phyloP scores from a whole-genome alignment of 768 basidiomycete genomes.

The Trametes gibbosa region DNA sequence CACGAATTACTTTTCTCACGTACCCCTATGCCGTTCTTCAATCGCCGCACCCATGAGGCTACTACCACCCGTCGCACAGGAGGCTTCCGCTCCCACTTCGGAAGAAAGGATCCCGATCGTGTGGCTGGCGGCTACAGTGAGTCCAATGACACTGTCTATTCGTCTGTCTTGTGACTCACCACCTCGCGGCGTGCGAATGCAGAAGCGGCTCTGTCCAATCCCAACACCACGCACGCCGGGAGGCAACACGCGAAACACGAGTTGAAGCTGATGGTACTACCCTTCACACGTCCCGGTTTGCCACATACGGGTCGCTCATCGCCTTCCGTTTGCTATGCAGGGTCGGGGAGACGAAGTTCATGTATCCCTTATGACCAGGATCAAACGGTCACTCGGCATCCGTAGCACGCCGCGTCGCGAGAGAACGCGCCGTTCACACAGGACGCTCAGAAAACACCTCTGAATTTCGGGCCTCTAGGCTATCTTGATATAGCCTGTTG shows the following conservation, averaged over 20 bases:
- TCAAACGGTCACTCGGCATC: constrained; percentile 52
- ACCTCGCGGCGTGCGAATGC: constrained; percentile 16
- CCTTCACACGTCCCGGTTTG: neutral
- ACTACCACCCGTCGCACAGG: constrained; percentile 11
- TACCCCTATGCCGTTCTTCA: constrained; percentile 1
- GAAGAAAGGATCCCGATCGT: constrained; percentile 38
- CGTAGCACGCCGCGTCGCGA: constrained; percentile 40
- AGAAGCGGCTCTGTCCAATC: constrained; percentile 51
- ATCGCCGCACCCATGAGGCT: constrained; percentile 2
- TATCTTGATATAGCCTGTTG: neutral
- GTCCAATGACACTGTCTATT: constrained; percentile 16
- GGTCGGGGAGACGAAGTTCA: constrained; percentile 41
- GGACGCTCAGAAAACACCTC: neutral
- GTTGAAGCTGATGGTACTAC: constrained; percentile 44
- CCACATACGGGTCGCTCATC: neutral
- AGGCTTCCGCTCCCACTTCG: constrained; percentile 16
- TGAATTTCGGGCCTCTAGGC: neutral
- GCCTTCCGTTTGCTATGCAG: constrained; percentile 25
- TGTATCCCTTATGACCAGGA: constrained; percentile 49
- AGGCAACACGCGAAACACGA: constrained; percentile 46
- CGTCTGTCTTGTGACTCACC: neutral
- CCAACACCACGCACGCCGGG: constrained; percentile 45
- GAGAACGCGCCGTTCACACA: constrained; percentile 3
- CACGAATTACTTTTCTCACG: neutral
- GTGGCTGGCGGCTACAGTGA: constrained; percentile 50